Base-by-base conservation (phyloP, 2,329 filamentous ascomycete species). In the Aspergillus sp. region DNA sequence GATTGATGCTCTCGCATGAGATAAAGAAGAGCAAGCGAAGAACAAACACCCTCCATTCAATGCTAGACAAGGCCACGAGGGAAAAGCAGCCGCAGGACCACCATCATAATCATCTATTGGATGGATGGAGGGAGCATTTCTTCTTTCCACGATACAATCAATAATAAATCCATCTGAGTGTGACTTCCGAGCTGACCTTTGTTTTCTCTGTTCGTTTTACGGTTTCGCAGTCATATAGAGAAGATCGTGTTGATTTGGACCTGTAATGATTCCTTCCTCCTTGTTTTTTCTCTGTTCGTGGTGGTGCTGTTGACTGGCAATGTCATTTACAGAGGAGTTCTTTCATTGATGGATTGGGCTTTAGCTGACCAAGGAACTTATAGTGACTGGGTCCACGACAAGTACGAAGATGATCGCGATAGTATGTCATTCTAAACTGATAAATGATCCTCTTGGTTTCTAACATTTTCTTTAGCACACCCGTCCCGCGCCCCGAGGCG, bases 351-450 rank as follows among this genome's bases (percentile, higher is more conserved):
- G 19, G 19, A 19, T 19, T 19, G 19, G 19, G 2, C 19, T 19
- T 19, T 42, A 41, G 42, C 33, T 30, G 45, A 45, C 27, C 45
- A n/a, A 10, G 10, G 4, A 45, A 50, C 5, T 32, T 42, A 38
- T 53, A 88, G 88, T 63, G 89, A 94, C 75, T 96, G 90, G 90
- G 88, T 95, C 57, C 90, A 96, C 67, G 88, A 94, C 72, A 86
- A 83, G 64, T 94, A 82, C 65, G 86, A 93, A 66, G 86, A 88
- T 61, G 79, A 83, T 65, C 77, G 83, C 70, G 71, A 73, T 49
- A 60, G 71, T 73, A 53, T 50, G 68, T 66, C 55, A 35, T 52
- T 27, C 8, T 28, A 12, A 32, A 45, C 38, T 38, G 44, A 29
- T 32, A 10, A 29, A 28, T 41, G 50, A 41, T 48, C 29, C 41